phyloP scores from a whole-genome alignment of 306 rosid species.

The Cicer chorassanicum region DNA sequence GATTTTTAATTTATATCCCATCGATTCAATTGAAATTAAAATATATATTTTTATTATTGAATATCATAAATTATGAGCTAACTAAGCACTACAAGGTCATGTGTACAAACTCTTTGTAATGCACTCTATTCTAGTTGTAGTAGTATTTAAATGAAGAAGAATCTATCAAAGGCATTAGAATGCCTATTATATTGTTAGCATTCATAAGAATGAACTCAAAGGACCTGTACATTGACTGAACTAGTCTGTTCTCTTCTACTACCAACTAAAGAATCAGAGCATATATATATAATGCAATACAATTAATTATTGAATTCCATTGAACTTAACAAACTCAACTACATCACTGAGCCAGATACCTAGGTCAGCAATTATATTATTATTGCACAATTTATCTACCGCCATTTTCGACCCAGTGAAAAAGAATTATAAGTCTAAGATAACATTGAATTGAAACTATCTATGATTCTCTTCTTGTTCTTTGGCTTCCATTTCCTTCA shows the following conservation, averaged over 20 bases:
- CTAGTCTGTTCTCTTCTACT: slow-evolving; percentile 41
- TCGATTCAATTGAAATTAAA: no score
- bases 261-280: slow-evolving; percentile 41
- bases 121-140: no score
- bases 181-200: slow-evolving; percentile 38
- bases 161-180: slow-evolving; percentile 32
- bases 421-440: slow-evolving; percentile 29
- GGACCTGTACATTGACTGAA: slow-evolving; percentile 53
- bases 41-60: no score
- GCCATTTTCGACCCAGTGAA: slow-evolving; percentile 38
- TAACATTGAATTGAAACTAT: slow-evolving; percentile 50
- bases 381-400: slow-evolving; percentile 37
- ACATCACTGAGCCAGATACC: slow-evolving; percentile 42
- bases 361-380: slow-evolving; percentile 47
- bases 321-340: slow-evolving; percentile 50
- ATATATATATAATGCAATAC: slow-evolving; percentile 13
- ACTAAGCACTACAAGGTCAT: no score
- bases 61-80: no score
- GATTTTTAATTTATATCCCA: no score
- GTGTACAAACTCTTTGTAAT: no score
- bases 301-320: slow-evolving; percentile 52
- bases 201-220: slow-evolving; percentile 49
- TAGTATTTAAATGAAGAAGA: background rate
- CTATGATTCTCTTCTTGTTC: slow-evolving; percentile 60
- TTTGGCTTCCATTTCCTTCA: slow-evolving; percentile 77